These are phyloP conservation scores for Fomes fomentarius DNA, from an alignment of 1,284 basidiomycete genomes.

Conservation along the genomic window DNA sequence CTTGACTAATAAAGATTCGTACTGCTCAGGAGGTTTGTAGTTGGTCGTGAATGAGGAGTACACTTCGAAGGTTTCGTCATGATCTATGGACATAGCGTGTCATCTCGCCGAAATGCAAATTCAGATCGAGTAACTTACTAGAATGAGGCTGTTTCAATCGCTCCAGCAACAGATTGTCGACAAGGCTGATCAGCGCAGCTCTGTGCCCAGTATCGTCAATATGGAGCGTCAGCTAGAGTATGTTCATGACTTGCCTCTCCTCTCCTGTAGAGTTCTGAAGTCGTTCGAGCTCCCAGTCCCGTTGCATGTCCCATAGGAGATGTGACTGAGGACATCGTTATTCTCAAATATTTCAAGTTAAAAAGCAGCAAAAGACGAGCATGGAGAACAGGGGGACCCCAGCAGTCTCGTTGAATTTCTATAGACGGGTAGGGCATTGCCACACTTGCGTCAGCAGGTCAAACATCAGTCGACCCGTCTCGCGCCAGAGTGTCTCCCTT, in stretches of 20 bases:
- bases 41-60: conserved; percentile 89
- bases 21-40: conserved; percentile 71
- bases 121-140: conserved; percentile 49
- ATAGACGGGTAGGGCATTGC: too few relatives aligned
- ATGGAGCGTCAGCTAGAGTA: too few relatives aligned
- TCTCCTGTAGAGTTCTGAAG: conserved; percentile 49
- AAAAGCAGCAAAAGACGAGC: too few relatives aligned
- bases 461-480: too few relatives aligned
- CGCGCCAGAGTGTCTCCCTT: too few relatives aligned
- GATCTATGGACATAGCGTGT: conserved; percentile 45
- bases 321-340: conserved; percentile 69
- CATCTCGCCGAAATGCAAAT: too few relatives aligned
- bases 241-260: conserved; percentile 53
- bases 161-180: conserved; percentile 55
- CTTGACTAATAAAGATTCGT: conserved; percentile 74
- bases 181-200: conserved; percentile 40
- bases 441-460: too few relatives aligned
- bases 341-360: too few relatives aligned
- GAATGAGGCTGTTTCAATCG: conserved; percentile 74
- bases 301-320: conserved; percentile 70
- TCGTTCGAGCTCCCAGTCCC: conserved; percentile 75
- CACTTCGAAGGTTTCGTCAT: conserved; percentile 78
- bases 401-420: too few relatives aligned
- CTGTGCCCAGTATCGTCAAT: conserved; percentile 30
- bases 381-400: too few relatives aligned